Evolutionary conservation across 2,329 filamentous ascomycete genomes (phyloP), one percentile per base, ranked within the genome.

Genomic region (Tympanopsis confertula): DNA sequence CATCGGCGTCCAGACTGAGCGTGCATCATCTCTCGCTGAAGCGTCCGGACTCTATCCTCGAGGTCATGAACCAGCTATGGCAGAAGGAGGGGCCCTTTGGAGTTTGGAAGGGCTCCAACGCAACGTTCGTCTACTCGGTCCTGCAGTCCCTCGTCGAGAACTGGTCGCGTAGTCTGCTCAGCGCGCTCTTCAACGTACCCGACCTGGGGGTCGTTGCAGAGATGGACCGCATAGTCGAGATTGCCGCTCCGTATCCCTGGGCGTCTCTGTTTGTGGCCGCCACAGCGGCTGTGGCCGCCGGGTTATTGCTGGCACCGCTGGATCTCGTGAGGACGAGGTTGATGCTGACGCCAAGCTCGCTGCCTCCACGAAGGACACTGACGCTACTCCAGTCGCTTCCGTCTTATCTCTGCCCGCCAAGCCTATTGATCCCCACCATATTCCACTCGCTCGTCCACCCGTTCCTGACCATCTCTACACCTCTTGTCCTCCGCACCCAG

Each of bases 21-120:
- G 2, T 54, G 65, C 72, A 88, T 54, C 78, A 78, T 40, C 69
- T 95, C 17, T 65, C 69, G 18, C 68, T 95, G 15, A 80, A 79
- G 45, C 78, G 79, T 41, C 68, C 84, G 10, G 83, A 89, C 53
- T 89, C 88, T 1, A 68, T 96, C 40, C 73, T 88, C 48, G 86
- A 94, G 46, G 86, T 91, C 3, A 74, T 98, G 42, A 79, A 80
- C 5, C 83, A 93, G 54, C 63, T 96, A 15, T 96, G 91, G 85
- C 72, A 81, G 35, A 89, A 83, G 47, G 89, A 94, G 54, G 86
- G 87, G 24, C 81, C 81, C 1, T 88, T 87, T 70, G 91, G 91
- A 4, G 79, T 95, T 4, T 98, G 89, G 88, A 95, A 95, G 57
- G 78, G 82, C 5, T 86, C 87, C 26, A 96, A 96, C 54, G 78